Evolutionary conservation across 208 protist genomes (phyloP).

Genomic region (Novymonas esmeraldas): DNA sequence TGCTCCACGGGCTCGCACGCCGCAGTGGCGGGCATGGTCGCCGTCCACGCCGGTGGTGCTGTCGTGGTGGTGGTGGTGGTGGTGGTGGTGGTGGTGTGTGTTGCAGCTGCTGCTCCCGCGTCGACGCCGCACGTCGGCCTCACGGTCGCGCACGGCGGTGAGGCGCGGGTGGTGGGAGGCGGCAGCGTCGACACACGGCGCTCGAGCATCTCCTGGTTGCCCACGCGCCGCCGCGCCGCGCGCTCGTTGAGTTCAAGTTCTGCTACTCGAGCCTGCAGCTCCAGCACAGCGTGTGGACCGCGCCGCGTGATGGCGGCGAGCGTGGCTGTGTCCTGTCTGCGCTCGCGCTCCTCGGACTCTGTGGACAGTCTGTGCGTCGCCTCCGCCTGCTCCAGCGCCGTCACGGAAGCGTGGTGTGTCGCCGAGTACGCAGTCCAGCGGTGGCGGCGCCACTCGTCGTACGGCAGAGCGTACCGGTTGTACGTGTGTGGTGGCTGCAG

Average conservation of each 20-base stretch:
- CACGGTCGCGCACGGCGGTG: no score
- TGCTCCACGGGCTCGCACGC: not conserved
- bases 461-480: not conserved
- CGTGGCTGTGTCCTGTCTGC: not conserved
- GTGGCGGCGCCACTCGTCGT: slow-evolving; percentile 2
- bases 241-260: slow-evolving; percentile 1
- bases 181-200: no score
- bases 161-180: no score
- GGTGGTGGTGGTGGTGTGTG: no score
- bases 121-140: no score
- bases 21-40: not conserved
- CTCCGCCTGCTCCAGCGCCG: not conserved
- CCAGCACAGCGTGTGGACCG: not conserved
- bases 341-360: not conserved
- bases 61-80: no score
- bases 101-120: no score
- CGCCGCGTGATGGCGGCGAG: not conserved
- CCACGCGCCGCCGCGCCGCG: not conserved
- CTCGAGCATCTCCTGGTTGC: slow-evolving; percentile 1
- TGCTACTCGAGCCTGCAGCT: not conserved
- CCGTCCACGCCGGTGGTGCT: not conserved
- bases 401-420: not conserved
- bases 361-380: not conserved
- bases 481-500: not conserved
- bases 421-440: slow-evolving; percentile 4